Base-by-base conservation (phyloP, 139 green algal genomes). In the Tetradesmus lagerheimii region DNA sequence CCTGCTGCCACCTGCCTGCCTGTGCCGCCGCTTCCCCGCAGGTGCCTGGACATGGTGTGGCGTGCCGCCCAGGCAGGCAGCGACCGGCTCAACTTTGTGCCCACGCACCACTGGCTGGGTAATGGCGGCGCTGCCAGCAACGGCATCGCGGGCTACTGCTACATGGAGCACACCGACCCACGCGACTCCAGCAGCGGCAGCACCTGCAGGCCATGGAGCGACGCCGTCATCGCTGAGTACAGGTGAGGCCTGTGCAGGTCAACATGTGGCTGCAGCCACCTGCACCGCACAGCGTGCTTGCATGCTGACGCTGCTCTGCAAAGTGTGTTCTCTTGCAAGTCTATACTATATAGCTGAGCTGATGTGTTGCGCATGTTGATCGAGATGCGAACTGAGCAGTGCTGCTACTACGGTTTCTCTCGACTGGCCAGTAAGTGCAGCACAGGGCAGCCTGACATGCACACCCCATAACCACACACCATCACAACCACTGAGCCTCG, bases 21-120 rank as follows among this genome's bases (percentile, higher is more conserved):
- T 31, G 47, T 71, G 41, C 57, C 57, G 53, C 57, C 41, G 31
- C 53, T 18, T 9, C 16, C 77, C n/a, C 78, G 34, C 64, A 78
- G 88, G 37, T 91, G 88, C 62, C 66, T 91, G 2, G 80, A 91
- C 64, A 86, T 87, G 88, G 64, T 88, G 27, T 91, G 88, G 88
- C 80, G 80, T 27, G 64, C 80, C 8, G 25, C 66, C 2, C 8
- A 31, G 34, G 57, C 78, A 25, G 57, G 62, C 66, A 84, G 80
- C 71, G 57, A 71, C 20, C n/a, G 37, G 20, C 29, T 91, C 31
- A 91, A 91, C 80, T 88, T 88, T 64, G 88, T 91, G 23, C 80
- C 80, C 38, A 91, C 87, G 1, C 87, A 91, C 62, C 87, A 91
- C 79, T 91, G 87, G 87, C 25, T 91, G 78, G 34, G 29, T 2